These are phyloP conservation scores for Hypoxylon sp. DNA, from an alignment of 2,329 filamentous ascomycete species.

Conservation along the genomic window DNA sequence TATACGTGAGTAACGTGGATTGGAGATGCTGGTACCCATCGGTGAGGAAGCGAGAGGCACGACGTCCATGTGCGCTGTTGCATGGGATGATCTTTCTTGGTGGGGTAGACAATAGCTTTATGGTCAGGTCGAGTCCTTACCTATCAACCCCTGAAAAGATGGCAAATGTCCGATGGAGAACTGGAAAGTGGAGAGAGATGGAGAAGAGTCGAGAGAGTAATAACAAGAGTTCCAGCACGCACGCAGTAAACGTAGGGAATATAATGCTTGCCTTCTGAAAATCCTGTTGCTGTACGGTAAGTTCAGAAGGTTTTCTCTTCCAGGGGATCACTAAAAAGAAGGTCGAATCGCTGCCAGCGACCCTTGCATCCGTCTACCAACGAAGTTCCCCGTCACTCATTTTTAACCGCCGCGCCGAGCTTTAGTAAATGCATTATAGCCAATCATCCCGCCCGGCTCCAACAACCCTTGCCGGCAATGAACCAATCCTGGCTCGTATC, in stretches of 20 bases:
- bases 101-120: conserved; percentile 29
- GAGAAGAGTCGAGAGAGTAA: conserved; percentile 11
- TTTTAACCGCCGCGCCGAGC: conserved; percentile 54
- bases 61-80: conserved; percentile 38
- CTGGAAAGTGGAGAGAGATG: conserved; percentile 14
- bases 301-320: conserved; percentile 13
- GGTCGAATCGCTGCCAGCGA: conserved; percentile 32
- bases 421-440: conserved; percentile 47
- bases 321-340: conserved; percentile 14
- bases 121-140: conserved; percentile 26
- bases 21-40: conserved; percentile 46
- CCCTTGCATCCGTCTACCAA: conserved; percentile 49
- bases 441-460: conserved; percentile 49
- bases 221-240: conserved; percentile 8
- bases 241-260: background rate
- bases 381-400: conserved; percentile 48
- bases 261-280: background rate
- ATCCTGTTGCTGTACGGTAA: conserved; percentile 6
- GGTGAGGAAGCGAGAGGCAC: conserved; percentile 46
- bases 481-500: conserved; percentile 56
- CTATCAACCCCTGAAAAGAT: conserved; percentile 24
- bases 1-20: conserved; percentile 44
- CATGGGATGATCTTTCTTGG: conserved; percentile 36
- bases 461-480: conserved; percentile 46
- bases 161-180: conserved; percentile 34